A percentile compares a stretch with the other conserved stretches of the same genome.
These are phyloP conservation scores for Yamadazyma endophytica DNA, from an alignment of 805 yeast species.

Conservation along the genomic window DNA sequence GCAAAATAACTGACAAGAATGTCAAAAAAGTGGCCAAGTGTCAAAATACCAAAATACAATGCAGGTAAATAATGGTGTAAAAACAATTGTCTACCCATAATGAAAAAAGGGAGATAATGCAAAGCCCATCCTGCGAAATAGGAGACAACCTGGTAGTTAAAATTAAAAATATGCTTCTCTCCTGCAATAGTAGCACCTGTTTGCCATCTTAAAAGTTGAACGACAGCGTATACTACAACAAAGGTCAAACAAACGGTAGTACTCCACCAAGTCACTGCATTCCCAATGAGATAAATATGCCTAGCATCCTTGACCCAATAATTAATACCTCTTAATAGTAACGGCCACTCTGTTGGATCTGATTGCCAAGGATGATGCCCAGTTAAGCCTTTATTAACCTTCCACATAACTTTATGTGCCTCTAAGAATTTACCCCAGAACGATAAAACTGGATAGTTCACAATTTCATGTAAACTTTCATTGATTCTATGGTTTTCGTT, in stretches of 20 bases:
- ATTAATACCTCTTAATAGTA: conserved; percentile 71
- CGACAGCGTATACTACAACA: conserved; percentile 45
- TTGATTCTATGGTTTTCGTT: conserved; percentile 51
- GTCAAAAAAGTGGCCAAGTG: conserved; percentile 66
- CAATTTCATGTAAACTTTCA: conserved; percentile 16
- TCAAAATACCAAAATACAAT: conserved; percentile 78
- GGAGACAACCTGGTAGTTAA: conserved; percentile 57
- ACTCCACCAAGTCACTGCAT: conserved; percentile 78
- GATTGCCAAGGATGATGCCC: conserved; percentile 71
- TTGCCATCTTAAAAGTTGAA: conserved; percentile 61
- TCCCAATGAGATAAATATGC: conserved; percentile 71
- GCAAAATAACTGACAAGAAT: conserved; percentile 41
- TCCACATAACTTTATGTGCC: conserved; percentile 74
- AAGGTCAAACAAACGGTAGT: conserved; percentile 50
- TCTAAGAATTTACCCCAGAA: conserved; percentile 62
- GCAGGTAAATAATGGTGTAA: conserved; percentile 94
- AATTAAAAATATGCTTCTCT: conserved; percentile 56
- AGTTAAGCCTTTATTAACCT: conserved; percentile 64
- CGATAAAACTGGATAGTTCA: conserved; percentile 48
- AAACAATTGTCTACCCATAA: conserved; percentile 92
- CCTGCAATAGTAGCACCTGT: conserved; percentile 38
- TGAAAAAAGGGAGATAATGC: conserved; percentile 71
- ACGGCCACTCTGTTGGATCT: conserved; percentile 70
- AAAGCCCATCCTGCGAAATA: conserved; percentile 67
- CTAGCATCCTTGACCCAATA: conserved; percentile 65